Percentiles rank a stretch among this genome's conserved stretches.
Evolutionary conservation across 306 rosid species (phyloP).

Genomic region (Potentilla sterilis): DNA sequence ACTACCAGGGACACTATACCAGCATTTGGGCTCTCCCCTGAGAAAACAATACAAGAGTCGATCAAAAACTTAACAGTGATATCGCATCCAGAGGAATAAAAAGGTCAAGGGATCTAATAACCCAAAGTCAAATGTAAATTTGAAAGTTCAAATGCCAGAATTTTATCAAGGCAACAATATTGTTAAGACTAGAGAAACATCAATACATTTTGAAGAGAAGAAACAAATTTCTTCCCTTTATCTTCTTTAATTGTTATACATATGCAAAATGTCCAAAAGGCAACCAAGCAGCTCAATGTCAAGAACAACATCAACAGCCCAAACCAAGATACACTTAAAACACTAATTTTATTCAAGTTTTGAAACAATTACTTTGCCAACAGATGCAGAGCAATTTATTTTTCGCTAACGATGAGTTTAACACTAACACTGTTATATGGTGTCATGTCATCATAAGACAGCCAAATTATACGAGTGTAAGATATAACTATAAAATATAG

Average conservation of each 20-base stretch:
- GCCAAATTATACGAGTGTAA: background rate
- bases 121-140: background rate
- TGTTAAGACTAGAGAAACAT: background rate
- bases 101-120: background rate
- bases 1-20: constrained; percentile 98
- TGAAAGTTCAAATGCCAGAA: constrained; percentile 1
- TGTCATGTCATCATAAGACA: background rate
- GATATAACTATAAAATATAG: background rate
- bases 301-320: background rate
- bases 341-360: background rate
- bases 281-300: background rate
- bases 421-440: background rate
- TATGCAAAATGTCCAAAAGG: background rate
- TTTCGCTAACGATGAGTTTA: background rate
- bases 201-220: background rate
- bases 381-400: background rate
- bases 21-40: constrained; percentile 99
- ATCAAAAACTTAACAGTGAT: constrained; percentile 4
- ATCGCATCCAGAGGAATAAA: background rate
- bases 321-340: background rate
- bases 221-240: background rate
- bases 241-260: no score
- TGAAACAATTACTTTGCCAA: background rate
- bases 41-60: constrained; percentile 36
- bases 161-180: background rate